Evolutionary conservation across 164 flowering plant genomes (phyloP), one percentile per base, ranked within the genome.

Genomic region (Magnolia kwangsiensis): DNA sequence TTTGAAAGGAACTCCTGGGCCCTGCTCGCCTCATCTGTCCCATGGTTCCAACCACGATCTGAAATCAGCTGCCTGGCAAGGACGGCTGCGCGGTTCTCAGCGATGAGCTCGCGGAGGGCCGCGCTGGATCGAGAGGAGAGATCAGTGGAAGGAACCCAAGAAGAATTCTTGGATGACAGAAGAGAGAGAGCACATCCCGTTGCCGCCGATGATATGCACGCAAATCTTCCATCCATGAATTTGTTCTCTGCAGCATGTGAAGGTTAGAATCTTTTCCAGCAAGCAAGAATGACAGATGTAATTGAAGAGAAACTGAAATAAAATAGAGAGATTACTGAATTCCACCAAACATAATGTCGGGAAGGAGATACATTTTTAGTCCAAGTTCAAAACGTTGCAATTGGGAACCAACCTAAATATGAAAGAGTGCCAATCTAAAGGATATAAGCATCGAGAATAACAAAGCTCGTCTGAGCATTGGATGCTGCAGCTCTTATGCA

Each of bases 161-260:
- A 76, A 7, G 82, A 70, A 51, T 73, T 72, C 75, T 78, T 83
- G 1, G 89, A 85, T 88, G 93, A 88, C 91, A 90, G 92, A 90
- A 91, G 93, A 90, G 92, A 91, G 93, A 83, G 90, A 90, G 90
- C 93, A 88, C 90, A 76, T 49, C 87, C 91, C 63, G 77, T 63
- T 50, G 75, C 23, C 23, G 84, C 21, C 2, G 84, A 75, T 51
- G 87, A 64, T 67, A 84, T 55, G 76, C 75, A 85, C 10, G 87
- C 76, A 51, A 79, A 79, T 78, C 88, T 81, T 45, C 85, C 86
- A 51, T 79, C 78, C 76, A 72, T 78, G 65, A 55, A 19, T 50
- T 67, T 76, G 55, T 29, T 81, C 8, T 79, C 85, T 84, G 80
- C 55, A 1, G 50, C 18, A 37, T 2, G 61, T 1, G 31, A 72